Conservation (phyloP, 306 rosid species). For the Citrullus amarus region DNA sequence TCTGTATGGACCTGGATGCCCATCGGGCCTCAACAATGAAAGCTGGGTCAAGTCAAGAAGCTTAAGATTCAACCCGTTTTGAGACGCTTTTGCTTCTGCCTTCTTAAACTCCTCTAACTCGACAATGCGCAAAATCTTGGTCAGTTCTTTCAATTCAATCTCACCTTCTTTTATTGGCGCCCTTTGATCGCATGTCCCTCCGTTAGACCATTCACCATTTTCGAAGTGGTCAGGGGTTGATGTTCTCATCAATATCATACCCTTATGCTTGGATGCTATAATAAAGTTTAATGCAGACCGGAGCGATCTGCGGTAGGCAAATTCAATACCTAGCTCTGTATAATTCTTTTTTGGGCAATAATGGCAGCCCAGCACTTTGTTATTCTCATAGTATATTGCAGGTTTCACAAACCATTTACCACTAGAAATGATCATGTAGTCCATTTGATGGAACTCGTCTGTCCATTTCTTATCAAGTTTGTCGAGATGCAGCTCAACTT, state of each 20-base stretch:
- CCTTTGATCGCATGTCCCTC: constrained; percentile 71
- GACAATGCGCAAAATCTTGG: constrained; percentile 35
- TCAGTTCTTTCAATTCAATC: constrained; percentile 44
- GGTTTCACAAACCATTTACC: constrained; percentile 96
- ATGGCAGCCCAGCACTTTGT: constrained; percentile 73
- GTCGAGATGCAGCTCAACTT: constrained; percentile 73
- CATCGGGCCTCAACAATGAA: constrained; percentile 78
- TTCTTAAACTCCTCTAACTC: constrained; percentile 63
- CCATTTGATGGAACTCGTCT: constrained; percentile 31
- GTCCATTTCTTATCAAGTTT: constrained; percentile 62
- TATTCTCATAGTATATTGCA: constrained; percentile 66
- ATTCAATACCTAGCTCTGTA: constrained; percentile 65
- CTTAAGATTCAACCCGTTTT: constrained; percentile 51
- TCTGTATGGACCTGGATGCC: constrained; percentile 92
- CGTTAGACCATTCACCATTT: constrained; percentile 86
- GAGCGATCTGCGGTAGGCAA: constrained; percentile 73
- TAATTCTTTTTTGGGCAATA: constrained; percentile 49
- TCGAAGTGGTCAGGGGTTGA: constrained; percentile 94
- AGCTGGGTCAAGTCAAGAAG: constrained; percentile 58
- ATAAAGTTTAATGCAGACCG: constrained; percentile 47
- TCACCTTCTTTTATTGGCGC: constrained; percentile 72
- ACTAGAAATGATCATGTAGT: constrained; percentile 75
- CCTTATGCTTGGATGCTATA: constrained; percentile 58
- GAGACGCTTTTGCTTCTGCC: constrained; percentile 37
- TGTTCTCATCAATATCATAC: constrained; percentile 63